These are phyloP conservation scores for Aspergillus melleus DNA, from an alignment of 2,329 filamentous ascomycete genomes.

Conservation along the genomic window DNA sequence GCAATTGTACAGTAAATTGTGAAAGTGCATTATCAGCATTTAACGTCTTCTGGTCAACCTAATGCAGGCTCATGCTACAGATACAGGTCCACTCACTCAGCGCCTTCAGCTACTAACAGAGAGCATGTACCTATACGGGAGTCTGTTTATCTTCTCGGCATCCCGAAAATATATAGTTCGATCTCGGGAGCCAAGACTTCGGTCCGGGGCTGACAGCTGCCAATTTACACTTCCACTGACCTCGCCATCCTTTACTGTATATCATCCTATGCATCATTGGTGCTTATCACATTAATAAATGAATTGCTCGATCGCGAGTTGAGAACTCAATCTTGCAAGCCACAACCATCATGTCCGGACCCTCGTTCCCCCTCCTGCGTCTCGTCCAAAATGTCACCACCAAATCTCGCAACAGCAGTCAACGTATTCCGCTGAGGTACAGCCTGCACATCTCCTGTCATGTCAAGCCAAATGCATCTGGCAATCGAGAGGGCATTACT, in stretches of 20 bases:
- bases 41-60: neutral
- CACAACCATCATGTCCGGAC: slow-evolving; percentile 3
- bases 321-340: neutral
- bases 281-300: neutral
- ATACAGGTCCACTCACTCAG: neutral
- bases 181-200: neutral
- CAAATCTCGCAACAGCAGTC: slow-evolving; percentile 8
- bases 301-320: neutral
- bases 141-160: neutral
- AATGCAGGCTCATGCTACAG: neutral
- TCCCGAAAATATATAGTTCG: neutral
- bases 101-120: neutral
- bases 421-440: slow-evolving; percentile 15
- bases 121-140: neutral
- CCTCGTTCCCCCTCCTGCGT: slow-evolving; percentile 13
- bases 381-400: slow-evolving; percentile 10
- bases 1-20: no score
- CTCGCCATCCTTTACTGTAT: no score
- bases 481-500: slow-evolving; percentile 61
- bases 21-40: neutral
- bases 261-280: neutral
- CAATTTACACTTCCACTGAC: neutral
- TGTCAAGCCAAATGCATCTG: slow-evolving; percentile 66
- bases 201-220: neutral
- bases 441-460: slow-evolving; percentile 63